Evolutionary conservation across 441 rosid species (phyloP).

Genomic region (Eruca vesicaria): DNA sequence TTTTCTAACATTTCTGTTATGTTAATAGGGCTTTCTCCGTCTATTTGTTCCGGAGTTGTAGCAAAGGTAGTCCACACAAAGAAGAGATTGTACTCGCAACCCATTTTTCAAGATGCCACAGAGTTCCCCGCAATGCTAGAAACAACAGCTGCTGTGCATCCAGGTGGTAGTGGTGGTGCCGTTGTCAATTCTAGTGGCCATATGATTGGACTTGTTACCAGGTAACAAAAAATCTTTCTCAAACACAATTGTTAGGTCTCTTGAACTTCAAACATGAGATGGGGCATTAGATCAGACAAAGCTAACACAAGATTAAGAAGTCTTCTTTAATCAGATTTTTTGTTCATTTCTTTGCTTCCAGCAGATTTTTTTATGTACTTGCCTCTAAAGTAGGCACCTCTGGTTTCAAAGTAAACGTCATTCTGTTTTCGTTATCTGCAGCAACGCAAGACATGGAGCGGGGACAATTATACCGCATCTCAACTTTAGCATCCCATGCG

Average conservation of each 20-base stretch:
- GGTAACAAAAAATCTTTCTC: constrained; percentile 42
- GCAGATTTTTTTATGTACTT: not conserved
- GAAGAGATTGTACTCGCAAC: constrained; percentile 34
- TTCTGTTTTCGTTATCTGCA: constrained; percentile 32
- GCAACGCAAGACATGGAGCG: constrained; percentile 93
- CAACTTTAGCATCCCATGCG: constrained; percentile 95
- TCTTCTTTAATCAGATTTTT: not conserved
- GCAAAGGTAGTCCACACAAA: constrained; percentile 76
- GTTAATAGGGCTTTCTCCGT: constrained; percentile 68
- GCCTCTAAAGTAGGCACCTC: not conserved
- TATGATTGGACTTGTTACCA: constrained; percentile 95
- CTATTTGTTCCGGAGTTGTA: constrained; percentile 81
- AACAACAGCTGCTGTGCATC: constrained; percentile 95
- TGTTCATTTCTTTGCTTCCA: not conserved
- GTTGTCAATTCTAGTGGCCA: constrained; percentile 74
- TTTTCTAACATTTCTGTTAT: constrained; percentile 10
- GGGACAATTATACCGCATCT: constrained; percentile 86
- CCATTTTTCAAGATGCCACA: constrained; percentile 31
- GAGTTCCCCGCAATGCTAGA: constrained; percentile 84
- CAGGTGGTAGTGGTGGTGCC: constrained; percentile 97
- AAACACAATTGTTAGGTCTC: not conserved
- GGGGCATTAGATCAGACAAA: not conserved
- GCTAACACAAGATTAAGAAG: not conserved
- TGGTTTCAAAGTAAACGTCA: not conserved
- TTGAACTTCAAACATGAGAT: not conserved